These are phyloP conservation scores for Suillus discolor DNA, from an alignment of 768 basidiomycete genomes.

Conservation along the genomic window DNA sequence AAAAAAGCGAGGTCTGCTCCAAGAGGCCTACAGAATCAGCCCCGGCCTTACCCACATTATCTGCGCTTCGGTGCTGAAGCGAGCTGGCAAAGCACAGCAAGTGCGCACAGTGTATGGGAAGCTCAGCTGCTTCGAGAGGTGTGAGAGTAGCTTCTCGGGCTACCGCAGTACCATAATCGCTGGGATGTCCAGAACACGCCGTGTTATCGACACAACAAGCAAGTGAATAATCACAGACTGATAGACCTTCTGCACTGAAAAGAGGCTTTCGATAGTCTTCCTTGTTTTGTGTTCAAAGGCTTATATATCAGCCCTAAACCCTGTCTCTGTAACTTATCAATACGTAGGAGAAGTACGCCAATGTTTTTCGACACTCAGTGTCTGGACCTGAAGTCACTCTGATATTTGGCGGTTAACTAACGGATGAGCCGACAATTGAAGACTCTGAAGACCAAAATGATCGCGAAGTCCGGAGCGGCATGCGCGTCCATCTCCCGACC, in stretches of 20 bases:
- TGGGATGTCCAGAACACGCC: constrained; percentile 3
- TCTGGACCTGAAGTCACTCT: neutral
- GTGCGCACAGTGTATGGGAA: neutral
- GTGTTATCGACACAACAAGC: constrained; percentile 5
- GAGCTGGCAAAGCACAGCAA: constrained; percentile 1
- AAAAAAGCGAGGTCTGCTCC: neutral
- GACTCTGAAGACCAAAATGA: neutral
- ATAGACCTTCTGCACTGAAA: constrained; percentile 1
- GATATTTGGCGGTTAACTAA: neutral
- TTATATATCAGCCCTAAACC: neutral
- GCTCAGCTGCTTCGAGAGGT: constrained; percentile 2
- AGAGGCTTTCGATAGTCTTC: constrained; percentile 1
- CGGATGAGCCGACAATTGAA: neutral
- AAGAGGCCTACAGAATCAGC: neutral
- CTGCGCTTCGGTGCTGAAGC: neutral
- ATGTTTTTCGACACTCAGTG: neutral
- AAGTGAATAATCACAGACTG: constrained; percentile 1
- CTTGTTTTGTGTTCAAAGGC: neutral
- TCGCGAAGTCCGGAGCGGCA: neutral
- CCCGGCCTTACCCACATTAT: neutral
- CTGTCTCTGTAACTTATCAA: neutral
- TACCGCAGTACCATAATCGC: constrained; percentile 8
- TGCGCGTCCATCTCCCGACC: neutral
- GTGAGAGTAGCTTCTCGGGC: constrained; percentile 6
- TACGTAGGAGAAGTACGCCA: neutral